phyloP scores from a whole-genome alignment of 2,329 filamentous ascomycete genomes.

The Daldinia eschscholtzii region DNA sequence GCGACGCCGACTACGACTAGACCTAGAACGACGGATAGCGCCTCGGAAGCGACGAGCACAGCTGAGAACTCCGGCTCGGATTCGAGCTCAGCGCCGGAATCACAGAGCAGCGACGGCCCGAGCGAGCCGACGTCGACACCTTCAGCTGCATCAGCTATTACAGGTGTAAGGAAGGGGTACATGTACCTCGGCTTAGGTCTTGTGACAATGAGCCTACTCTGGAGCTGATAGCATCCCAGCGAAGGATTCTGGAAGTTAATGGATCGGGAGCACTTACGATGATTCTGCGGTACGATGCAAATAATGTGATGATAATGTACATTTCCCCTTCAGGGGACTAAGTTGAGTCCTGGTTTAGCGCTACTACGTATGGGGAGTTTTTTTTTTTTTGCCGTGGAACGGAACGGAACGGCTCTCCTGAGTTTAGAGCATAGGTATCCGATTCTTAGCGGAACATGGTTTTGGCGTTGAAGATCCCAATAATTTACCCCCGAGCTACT shows the following conservation, averaged over 20 bases:
- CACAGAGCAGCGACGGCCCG: conserved; percentile 13
- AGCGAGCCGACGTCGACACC: conserved; percentile 24
- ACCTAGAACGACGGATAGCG: neutral
- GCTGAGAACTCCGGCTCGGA: neutral
- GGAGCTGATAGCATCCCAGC: conserved; percentile 8
- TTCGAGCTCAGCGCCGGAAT: neutral
- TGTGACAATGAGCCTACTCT: conserved; percentile 21
- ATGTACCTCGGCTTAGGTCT: conserved; percentile 25
- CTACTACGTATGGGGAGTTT: neutral
- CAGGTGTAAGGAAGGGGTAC: conserved; percentile 15
- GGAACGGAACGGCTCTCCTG: neutral
- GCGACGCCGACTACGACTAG: neutral
- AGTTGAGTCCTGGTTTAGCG: neutral
- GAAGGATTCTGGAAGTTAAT: neutral
- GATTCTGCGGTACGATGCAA: neutral
- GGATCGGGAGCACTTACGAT: no score
- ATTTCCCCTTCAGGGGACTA: neutral
- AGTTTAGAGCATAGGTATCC: neutral
- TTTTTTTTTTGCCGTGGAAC: neutral
- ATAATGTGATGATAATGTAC: conserved; percentile 4
- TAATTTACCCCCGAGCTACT: neutral
- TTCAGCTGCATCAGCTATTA: conserved; percentile 16
- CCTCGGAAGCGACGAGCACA: neutral
- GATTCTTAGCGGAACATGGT: conserved; percentile 2
- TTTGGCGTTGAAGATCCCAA: neutral